Percentiles rank a stretch among this genome's conserved stretches.
These are phyloP conservation scores for Ruellia speciosa DNA, from an alignment of 305 asterid genomes.

Conservation along the genomic window DNA sequence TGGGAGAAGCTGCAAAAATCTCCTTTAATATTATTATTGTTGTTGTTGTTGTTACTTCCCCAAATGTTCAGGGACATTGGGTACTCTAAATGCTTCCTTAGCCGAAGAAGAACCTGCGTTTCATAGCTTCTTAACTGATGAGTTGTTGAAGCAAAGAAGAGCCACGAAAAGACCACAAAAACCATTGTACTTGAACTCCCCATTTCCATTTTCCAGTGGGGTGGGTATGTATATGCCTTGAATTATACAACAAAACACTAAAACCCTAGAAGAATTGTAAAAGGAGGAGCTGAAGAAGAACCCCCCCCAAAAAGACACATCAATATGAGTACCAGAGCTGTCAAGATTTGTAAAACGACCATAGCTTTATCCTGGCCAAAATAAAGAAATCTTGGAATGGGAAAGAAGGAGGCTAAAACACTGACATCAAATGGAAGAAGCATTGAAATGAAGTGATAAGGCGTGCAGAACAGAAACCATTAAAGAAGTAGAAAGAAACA, in stretches of 20 bases:
- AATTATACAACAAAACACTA: slow-evolving; percentile 6
- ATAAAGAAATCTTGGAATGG: slow-evolving; percentile 4
- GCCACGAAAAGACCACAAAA: slow-evolving; percentile 37
- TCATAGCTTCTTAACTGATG: slow-evolving; percentile 56
- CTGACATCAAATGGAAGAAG: background rate
- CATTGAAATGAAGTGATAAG: slow-evolving; percentile 16
- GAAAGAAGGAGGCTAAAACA: background rate
- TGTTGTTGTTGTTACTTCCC: slow-evolving; percentile 41
- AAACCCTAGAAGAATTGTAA: slow-evolving; percentile 28
- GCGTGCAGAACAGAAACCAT: slow-evolving; percentile 5
- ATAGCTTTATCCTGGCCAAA: slow-evolving; percentile 7
- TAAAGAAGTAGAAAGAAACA: slow-evolving; percentile 27
- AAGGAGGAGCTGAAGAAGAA: too few species aligned
- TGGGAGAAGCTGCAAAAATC: slow-evolving; percentile 54
- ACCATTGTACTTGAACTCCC: slow-evolving; percentile 25
- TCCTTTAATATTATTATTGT: too few species aligned
- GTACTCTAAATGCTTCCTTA: slow-evolving; percentile 74
- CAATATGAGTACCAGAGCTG: background rate
- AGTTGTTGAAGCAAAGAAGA: slow-evolving; percentile 41
- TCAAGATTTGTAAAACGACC: background rate
- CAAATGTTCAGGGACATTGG: slow-evolving; percentile 42
- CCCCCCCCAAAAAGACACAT: too few species aligned
- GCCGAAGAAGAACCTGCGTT: slow-evolving; percentile 71
- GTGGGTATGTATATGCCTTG: too few species aligned
- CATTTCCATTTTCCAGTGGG: slow-evolving; percentile 40